Evolutionary conservation across 352 stramenopile genomes (phyloP), one percentile per base, ranked within the genome.

Genomic region (Globisporangium takayamanum): DNA sequence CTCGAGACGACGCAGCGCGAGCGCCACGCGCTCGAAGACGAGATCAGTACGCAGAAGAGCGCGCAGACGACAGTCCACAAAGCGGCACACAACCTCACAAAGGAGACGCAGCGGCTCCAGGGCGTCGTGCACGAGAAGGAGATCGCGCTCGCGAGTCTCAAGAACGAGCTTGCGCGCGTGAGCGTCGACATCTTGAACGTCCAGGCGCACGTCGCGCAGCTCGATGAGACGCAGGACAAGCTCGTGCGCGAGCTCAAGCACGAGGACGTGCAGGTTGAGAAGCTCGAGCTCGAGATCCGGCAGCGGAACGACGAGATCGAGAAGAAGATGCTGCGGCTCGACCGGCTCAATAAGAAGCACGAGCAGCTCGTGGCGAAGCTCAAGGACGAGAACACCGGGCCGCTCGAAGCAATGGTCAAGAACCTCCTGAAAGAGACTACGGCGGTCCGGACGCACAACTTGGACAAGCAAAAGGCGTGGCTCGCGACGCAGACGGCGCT

Each of bases 261-360:
- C 22, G 92, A 96, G 48, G 92, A 98, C 60, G 70, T 88, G 30
- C 67, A 85, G 14, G 93, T 98, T 18, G 87, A 94, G 62, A 93
- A 96, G 64, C 88, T 95, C 45, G 85, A 98, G 70, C 61, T 95
- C 22, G 93, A 98, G 67, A 97, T 98, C 55, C 87, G 89, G 8
- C 94, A 98, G 70, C 80, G 89, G 15, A 96, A 97, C 59, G 92
- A 98, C 69, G 90, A 98, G 60, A 97, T 98, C 22, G 95, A 98
- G 59, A 98, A 98, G 72, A 98, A 98, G 60, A 97, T 97, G 74
- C 81, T 94, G 56, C 79, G 87, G 0, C 73, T 98, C 8, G 92
- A 98, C 64, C 76, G 88, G 3, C 74, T 98, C 8, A 98, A 98
- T 74, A 87, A 94, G 36, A 97, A 98, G 65, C 98, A 97, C 61